Evolutionary conservation across 2,329 filamentous ascomycete genomes (phyloP).

Genomic region (Cladorrhinum sp.): DNA sequence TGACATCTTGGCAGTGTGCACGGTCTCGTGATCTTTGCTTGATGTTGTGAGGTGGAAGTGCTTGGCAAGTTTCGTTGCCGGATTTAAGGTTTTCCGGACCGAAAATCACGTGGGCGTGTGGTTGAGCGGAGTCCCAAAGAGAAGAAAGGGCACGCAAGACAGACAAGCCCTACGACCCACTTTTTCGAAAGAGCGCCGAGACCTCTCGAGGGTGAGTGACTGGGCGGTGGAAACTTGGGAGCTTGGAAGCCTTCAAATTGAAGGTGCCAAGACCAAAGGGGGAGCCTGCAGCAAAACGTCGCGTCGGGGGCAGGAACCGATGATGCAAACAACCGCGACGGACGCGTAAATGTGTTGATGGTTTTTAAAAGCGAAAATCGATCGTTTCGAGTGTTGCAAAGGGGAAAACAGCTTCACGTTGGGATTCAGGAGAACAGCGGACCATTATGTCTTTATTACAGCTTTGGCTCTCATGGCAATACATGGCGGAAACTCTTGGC

Average conservation of each 20-base stretch:
- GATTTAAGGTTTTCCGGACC: slow-evolving; percentile 6
- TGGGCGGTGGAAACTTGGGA: slow-evolving; percentile 2
- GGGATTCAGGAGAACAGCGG: slow-evolving; percentile 24
- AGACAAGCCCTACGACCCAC: slow-evolving; percentile 20
- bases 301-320: neutral
- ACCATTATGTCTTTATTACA: slow-evolving; percentile 33
- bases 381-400: slow-evolving; percentile 4
- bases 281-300: neutral
- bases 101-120: slow-evolving; percentile 14
- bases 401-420: slow-evolving; percentile 24
- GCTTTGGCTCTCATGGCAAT: slow-evolving; percentile 26
- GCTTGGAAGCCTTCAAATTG: slow-evolving; percentile 3
- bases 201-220: slow-evolving; percentile 10
- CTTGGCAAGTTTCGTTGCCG: neutral
- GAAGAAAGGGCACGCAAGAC: slow-evolving; percentile 8
- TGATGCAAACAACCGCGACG: neutral
- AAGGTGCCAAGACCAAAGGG: slow-evolving; percentile 19
- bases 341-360: neutral
- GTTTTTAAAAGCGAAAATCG: neutral
- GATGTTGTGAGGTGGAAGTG: neutral
- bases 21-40: slow-evolving; percentile 1
- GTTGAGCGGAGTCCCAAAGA: no score
- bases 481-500: slow-evolving; percentile 30
- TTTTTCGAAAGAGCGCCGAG: slow-evolving; percentile 24
- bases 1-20: slow-evolving; percentile 1